phyloP scores from a whole-genome alignment of 805 yeast species.

The Candida arabinofermentans region DNA sequence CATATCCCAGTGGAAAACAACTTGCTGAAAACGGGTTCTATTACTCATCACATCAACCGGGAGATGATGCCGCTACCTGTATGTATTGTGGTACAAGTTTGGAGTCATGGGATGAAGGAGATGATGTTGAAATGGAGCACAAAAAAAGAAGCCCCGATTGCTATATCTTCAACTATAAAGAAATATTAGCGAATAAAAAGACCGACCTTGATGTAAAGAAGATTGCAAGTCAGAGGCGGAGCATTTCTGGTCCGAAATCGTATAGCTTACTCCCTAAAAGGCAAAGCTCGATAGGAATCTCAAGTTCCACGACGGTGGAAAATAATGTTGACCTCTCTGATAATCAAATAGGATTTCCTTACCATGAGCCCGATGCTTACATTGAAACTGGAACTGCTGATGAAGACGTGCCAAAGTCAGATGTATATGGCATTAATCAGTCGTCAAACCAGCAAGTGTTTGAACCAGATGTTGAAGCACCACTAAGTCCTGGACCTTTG shows the following conservation, averaged over 20 bases:
- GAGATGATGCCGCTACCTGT: conserved; percentile 57
- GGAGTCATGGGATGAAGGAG: conserved; percentile 70
- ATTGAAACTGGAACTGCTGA: not conserved
- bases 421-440: not conserved
- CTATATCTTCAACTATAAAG: conserved; percentile 30
- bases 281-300: not conserved
- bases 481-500: not conserved
- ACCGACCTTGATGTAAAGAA: conserved; percentile 32
- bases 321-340: conserved; percentile 8
- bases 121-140: conserved; percentile 63
- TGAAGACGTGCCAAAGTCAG: not conserved
- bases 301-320: not conserved
- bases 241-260: not conserved
- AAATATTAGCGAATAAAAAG: not conserved
- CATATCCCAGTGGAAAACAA: conserved; percentile 35
- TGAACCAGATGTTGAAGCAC: not conserved
- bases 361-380: too few relatives aligned
- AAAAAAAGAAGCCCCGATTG: conserved; percentile 38
- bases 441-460: not conserved
- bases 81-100: conserved; percentile 57
- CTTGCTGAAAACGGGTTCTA: conserved; percentile 65
- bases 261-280: conserved; percentile 4
- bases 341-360: not conserved
- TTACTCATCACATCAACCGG: conserved; percentile 44
- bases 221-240: conserved; percentile 27